Evolutionary conservation across 2,329 filamentous ascomycete species (phyloP).

Genomic region (Rhinocladiella similis): DNA sequence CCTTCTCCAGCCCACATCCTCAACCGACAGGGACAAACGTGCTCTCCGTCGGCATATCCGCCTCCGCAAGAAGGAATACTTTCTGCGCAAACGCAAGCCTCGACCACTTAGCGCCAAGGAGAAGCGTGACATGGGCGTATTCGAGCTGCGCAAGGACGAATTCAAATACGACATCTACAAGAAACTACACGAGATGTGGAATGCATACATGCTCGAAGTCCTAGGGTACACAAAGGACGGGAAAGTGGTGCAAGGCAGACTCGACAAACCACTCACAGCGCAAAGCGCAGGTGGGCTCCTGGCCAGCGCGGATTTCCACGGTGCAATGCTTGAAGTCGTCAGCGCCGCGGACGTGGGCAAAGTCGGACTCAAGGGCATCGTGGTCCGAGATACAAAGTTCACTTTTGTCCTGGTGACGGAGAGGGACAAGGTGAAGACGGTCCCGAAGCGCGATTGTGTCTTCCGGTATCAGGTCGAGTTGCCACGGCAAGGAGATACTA

Average conservation of each 20-base stretch:
- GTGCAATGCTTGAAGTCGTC: constrained; percentile 78
- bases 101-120: constrained; percentile 76
- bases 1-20: constrained; percentile 57
- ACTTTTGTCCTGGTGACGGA: constrained; percentile 81
- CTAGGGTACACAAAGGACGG: constrained; percentile 54
- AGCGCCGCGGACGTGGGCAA: constrained; percentile 76
- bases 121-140: constrained; percentile 70
- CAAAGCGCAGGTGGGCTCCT: constrained; percentile 59
- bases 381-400: constrained; percentile 84
- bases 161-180: constrained; percentile 75
- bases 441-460: constrained; percentile 88
- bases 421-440: constrained; percentile 53
- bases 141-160: constrained; percentile 69
- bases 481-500: constrained; percentile 28
- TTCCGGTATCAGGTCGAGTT: constrained; percentile 74
- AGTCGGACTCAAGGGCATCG: constrained; percentile 82
- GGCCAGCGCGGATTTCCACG: constrained; percentile 85
- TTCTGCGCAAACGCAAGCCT: constrained; percentile 53
- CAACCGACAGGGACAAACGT: constrained; percentile 64
- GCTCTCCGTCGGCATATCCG: constrained; percentile 54
- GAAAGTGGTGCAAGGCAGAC: constrained; percentile 30
- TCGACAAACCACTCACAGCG: constrained; percentile 55
- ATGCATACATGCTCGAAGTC: constrained; percentile 80
- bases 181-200: constrained; percentile 77
- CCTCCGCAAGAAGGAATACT: constrained; percentile 49